Evolutionary conservation across 768 basidiomycete genomes (phyloP).

Genomic region (Serendipita sp.): DNA sequence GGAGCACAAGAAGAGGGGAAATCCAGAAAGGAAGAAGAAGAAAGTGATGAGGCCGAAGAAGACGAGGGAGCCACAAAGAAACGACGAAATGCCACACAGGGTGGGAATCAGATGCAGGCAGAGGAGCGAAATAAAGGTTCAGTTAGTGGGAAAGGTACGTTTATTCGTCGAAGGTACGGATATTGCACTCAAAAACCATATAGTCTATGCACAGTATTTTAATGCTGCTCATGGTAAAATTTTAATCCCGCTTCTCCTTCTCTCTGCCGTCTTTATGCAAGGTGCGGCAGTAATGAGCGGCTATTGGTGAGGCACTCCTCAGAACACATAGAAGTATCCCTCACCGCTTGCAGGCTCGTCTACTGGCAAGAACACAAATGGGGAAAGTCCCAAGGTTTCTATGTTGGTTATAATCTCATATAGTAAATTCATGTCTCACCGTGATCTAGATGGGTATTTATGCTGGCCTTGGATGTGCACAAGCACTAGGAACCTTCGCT

Average conservation of each 20-base stretch:
- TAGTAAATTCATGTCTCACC: too few relatives aligned
- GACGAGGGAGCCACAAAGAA: slow-evolving; percentile 20
- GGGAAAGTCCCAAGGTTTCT: slow-evolving; percentile 46
- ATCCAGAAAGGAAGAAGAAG: slow-evolving; percentile 27
- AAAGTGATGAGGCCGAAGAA: slow-evolving; percentile 18
- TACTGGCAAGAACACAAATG: slow-evolving; percentile 72
- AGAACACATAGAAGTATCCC: neutral
- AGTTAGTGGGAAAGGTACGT: slow-evolving; percentile 26
- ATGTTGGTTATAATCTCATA: slow-evolving; percentile 29
- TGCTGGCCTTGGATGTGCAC: slow-evolving; percentile 51
- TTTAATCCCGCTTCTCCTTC: slow-evolving; percentile 47
- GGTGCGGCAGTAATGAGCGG: slow-evolving; percentile 52
- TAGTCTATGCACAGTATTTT: slow-evolving; percentile 37
- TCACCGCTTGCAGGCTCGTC: slow-evolving; percentile 39
- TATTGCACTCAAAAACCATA: neutral
- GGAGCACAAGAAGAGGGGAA: slow-evolving; percentile 48
- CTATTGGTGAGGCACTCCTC: slow-evolving; percentile 38
- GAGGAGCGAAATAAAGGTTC: slow-evolving; percentile 75
- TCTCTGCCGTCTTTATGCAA: slow-evolving; percentile 51
- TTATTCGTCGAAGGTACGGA: neutral
- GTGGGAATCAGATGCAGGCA: slow-evolving; percentile 54
- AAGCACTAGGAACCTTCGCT: slow-evolving; percentile 51
- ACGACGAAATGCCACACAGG: slow-evolving; percentile 26
- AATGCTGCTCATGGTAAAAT: slow-evolving; percentile 50
- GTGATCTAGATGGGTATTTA: slow-evolving; percentile 60